phyloP scores from a whole-genome alignment of 768 basidiomycete species.

The Lentinula boryana region DNA sequence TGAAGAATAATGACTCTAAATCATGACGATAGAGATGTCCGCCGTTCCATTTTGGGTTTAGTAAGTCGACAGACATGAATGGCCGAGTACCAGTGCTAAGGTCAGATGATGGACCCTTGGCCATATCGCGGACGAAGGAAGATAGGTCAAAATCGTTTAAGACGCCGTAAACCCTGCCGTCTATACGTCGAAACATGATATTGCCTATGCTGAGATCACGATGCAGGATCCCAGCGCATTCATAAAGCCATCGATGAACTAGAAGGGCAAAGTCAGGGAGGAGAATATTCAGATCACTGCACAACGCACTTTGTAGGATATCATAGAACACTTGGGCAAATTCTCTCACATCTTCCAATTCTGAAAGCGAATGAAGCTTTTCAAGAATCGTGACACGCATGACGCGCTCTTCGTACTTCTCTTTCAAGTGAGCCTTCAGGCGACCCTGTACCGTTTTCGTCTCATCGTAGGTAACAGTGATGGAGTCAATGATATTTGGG shows the following conservation, averaged over 20 bases:
- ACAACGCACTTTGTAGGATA: neutral
- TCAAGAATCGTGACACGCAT: neutral
- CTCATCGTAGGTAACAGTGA: neutral
- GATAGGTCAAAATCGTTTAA: neutral
- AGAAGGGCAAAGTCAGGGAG: neutral
- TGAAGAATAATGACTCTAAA: neutral
- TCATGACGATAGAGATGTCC: neutral
- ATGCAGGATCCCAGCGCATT: neutral
- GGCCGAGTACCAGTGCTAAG: neutral
- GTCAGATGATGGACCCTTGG: neutral
- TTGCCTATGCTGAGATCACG: neutral
- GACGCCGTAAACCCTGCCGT: neutral
- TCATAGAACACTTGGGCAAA: neutral
- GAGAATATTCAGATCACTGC: too few species aligned
- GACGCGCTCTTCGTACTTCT: slow-evolving; percentile 1
- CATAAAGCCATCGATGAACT: neutral
- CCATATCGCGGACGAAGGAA: neutral
- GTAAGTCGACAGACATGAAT: neutral
- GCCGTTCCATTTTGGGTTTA: neutral
- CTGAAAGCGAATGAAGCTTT: neutral
- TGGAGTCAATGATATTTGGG: neutral
- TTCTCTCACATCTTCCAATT: neutral
- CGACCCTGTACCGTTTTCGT: neutral
- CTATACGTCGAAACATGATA: neutral
- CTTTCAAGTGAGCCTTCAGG: neutral